phyloP scores from a whole-genome alignment of 345 rosid species.

The Euphorbia lathyris region DNA sequence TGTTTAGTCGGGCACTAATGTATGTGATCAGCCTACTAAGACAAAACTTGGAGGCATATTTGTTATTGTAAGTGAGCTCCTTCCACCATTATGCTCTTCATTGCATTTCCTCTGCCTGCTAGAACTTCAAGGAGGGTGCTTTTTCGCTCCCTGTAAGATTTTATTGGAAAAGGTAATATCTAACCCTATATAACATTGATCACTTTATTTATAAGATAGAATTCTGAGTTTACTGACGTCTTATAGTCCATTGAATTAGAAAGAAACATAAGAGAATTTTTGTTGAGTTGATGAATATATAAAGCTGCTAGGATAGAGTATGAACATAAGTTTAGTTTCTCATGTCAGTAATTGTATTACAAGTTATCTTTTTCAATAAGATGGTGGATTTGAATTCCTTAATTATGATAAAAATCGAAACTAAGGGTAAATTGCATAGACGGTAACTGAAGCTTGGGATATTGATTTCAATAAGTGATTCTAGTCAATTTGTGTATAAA shows the following conservation, averaged over 20 bases:
- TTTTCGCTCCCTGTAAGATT: conserved; percentile 33
- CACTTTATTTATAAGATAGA: background rate
- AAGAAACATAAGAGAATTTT: background rate
- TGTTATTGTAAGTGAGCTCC: conserved; percentile 29
- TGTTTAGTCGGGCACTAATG: conserved; percentile 26
- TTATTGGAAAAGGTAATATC: background rate
- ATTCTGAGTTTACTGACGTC: background rate
- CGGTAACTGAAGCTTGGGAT: no score
- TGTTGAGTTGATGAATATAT: background rate
- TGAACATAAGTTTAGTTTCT: background rate
- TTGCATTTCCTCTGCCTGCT: conserved; percentile 21
- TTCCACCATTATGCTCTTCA: conserved; percentile 16
- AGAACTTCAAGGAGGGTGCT: conserved; percentile 31
- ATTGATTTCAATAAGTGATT: no score
- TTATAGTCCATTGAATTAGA: no score
- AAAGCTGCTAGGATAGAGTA: background rate
- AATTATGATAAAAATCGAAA: no score
- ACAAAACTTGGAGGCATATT: conserved; percentile 24
- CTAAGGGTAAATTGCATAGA: no score
- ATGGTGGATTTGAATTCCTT: no score
- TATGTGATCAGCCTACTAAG: conserved; percentile 32
- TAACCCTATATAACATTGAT: background rate
- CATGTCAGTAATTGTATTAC: no score
- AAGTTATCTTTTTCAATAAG: no score
- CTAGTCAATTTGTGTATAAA: no score